Conservation (phyloP, 2,329 filamentous ascomycete genomes). For the Celoporthe dispersa region DNA sequence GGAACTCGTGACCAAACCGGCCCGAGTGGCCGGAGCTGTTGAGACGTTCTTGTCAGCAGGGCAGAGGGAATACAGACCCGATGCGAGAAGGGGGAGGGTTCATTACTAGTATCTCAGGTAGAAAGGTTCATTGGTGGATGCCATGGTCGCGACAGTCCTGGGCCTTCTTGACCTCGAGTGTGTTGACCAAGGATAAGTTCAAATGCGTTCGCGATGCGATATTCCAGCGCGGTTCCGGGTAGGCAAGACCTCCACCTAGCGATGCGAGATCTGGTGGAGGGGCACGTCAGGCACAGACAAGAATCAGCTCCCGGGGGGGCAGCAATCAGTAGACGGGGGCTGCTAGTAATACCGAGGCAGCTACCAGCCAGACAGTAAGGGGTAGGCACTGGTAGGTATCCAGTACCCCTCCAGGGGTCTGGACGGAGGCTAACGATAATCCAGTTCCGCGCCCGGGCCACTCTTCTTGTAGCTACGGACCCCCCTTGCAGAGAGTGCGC, state of each 20-base stretch:
- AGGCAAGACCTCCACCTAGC: not conserved
- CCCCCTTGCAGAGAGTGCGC: not conserved
- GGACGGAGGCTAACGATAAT: slow-evolving; percentile 23
- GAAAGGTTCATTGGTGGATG: slow-evolving; percentile 78
- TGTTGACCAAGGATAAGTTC: not conserved
- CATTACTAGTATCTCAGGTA: slow-evolving; percentile 97
- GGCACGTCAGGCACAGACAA: slow-evolving; percentile 4
- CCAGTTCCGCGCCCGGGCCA: slow-evolving; percentile 24
- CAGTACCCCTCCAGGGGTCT: not conserved
- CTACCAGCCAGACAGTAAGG: not conserved
- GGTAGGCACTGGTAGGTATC: not conserved
- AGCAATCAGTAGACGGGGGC: not conserved
- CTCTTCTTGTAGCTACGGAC: not conserved
- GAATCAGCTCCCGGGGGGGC: not conserved
- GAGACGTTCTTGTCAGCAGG: slow-evolving; percentile 14
- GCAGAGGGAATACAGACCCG: not conserved
- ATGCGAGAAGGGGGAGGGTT: slow-evolving; percentile 10
- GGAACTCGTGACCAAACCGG: slow-evolving; percentile 96
- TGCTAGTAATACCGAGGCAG: not conserved
- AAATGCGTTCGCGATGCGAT: not conserved
- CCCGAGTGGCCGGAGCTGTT: slow-evolving; percentile 93
- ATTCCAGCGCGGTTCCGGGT: not conserved
- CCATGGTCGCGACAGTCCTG: slow-evolving; percentile 51
- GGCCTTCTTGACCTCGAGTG: not conserved
- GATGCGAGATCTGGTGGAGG: not conserved